Evolutionary conservation across 371 early-diverging fungal genomes (phyloP).

Genomic region (Apophysomyces sp.): DNA sequence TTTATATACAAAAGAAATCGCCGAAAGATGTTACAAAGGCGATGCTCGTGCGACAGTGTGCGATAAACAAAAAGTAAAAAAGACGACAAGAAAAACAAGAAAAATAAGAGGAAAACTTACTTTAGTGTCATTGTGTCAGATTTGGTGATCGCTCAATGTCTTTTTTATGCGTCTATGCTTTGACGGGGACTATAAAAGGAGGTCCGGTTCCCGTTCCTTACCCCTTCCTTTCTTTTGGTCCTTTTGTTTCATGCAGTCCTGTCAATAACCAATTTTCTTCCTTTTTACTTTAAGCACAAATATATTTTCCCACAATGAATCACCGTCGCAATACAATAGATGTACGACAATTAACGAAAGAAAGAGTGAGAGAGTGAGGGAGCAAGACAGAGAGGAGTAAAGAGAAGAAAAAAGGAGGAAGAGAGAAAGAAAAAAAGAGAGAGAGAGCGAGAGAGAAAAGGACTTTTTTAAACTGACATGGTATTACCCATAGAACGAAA

Average conservation of each 20-base stretch:
- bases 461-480: not conserved
- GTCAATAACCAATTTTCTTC: slow-evolving; percentile 4
- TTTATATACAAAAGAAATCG: not conserved
- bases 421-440: too few species aligned
- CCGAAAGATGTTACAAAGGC: not conserved
- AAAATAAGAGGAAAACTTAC: not conserved
- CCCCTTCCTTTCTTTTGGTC: not conserved
- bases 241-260: slow-evolving; percentile 9
- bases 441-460: too few species aligned
- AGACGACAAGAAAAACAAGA: not conserved
- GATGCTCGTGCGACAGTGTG: too few species aligned
- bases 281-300: not conserved
- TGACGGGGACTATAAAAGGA: not conserved
- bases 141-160: not conserved
- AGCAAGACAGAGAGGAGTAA: not conserved
- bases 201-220: not conserved
- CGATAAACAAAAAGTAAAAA: not conserved
- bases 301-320: not conserved
- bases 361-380: not conserved
- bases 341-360: not conserved
- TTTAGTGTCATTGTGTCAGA: not conserved
- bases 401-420: not conserved
- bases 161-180: not conserved
- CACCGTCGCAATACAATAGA: not conserved
- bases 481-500: not conserved